Conservation (phyloP, 2,329 filamentous ascomycete species). For the Alternaria postmessia region DNA sequence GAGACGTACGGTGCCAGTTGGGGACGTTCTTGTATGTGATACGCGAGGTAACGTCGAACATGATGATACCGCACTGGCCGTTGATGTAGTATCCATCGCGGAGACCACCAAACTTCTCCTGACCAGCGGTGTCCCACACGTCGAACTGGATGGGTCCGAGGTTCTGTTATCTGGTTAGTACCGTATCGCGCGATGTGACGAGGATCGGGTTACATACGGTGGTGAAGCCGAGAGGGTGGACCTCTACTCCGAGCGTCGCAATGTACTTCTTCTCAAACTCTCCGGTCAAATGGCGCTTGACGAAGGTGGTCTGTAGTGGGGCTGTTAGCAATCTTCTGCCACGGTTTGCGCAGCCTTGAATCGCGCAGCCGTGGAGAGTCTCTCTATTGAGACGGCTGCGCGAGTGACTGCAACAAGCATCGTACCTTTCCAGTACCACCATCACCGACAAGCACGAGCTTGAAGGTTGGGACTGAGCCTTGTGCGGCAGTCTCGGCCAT, state of each 20-base stretch:
- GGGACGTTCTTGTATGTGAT: constrained; percentile 99
- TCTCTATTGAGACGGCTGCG: background rate
- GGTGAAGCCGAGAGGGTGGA: constrained; percentile 96
- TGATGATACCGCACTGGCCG: constrained; percentile 99
- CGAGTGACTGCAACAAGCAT: background rate
- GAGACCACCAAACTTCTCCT: constrained; percentile 99
- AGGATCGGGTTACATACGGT: constrained; percentile 72
- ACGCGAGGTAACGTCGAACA: constrained; percentile 99
- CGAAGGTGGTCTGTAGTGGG: constrained; percentile 87
- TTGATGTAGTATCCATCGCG: constrained; percentile 99
- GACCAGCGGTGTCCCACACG: constrained; percentile 98
- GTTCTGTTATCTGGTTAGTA: constrained; percentile 66
- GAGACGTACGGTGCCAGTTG: constrained; percentile 97
- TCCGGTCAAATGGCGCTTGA: constrained; percentile 99
- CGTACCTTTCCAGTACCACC: constrained; percentile 99
- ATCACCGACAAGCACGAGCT: constrained; percentile 99
- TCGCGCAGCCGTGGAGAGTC: constrained; percentile 1
- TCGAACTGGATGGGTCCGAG: constrained; percentile 97
- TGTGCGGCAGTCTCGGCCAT: constrained; percentile 66
- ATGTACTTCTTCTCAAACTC: constrained; percentile 99
- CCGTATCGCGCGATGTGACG: constrained; percentile 17
- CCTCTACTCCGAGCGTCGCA: constrained; percentile 98
- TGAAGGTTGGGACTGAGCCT: constrained; percentile 79
- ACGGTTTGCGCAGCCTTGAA: background rate
- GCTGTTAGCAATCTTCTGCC: constrained; percentile 33